These are phyloP conservation scores for Talaromyces sp. DNA, from an alignment of 2,329 filamentous ascomycete species.

Conservation along the genomic window DNA sequence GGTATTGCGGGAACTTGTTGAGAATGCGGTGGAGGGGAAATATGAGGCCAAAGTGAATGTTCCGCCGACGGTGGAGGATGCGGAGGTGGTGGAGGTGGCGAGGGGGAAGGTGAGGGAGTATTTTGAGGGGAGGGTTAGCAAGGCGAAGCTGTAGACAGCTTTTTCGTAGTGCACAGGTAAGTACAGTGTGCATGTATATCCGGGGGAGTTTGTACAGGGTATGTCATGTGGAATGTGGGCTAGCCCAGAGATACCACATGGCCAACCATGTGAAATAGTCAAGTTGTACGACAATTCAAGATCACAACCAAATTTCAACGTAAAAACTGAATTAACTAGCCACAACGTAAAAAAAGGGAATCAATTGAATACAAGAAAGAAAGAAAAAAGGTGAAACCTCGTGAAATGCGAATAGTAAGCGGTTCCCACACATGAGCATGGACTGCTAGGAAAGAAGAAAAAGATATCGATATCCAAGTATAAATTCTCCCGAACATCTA, in stretches of 20 bases:
- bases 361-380: background rate
- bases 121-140: constrained; percentile 49
- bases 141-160: constrained; percentile 46
- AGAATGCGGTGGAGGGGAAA: constrained; percentile 66
- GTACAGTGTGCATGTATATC: too few species aligned
- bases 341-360: constrained; percentile 2
- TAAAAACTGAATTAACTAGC: background rate
- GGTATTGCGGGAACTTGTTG: constrained; percentile 74
- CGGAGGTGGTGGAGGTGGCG: constrained; percentile 66
- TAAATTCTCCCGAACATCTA: background rate
- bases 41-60: constrained; percentile 66
- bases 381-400: background rate
- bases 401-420: background rate
- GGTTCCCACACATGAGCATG: background rate
- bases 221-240: background rate
- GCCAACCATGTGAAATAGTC: background rate
- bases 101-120: constrained; percentile 67
- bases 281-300: constrained; percentile 34
- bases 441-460: background rate
- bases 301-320: background rate
- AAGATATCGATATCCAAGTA: background rate
- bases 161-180: too few species aligned
- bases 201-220: too few species aligned
- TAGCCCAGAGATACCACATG: too few species aligned
- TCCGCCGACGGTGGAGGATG: constrained; percentile 82